Evolutionary conservation across 179 eudicot genomes (phyloP), one percentile per base, ranked within the genome.

Genomic region (Amaranthus tricolor): DNA sequence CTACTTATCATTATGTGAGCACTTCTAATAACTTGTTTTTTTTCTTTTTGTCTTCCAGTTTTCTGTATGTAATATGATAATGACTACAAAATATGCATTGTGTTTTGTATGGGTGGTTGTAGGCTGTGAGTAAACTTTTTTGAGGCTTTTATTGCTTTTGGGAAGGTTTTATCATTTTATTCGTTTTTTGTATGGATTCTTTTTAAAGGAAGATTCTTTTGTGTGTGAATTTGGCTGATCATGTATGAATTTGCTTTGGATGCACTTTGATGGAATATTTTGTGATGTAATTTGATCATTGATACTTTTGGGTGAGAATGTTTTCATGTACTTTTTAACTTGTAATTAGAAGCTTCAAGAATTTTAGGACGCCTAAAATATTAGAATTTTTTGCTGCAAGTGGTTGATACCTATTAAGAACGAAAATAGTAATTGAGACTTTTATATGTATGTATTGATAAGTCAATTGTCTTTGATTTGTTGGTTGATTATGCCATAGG

Each of bases 101-200:
- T 73, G 63, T 71, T 44, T n/a, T 74, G 98, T n/a, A 93, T 93
- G 98, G 98, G 98, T 72, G 98, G 96, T 43, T 93, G 98, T 71
- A 86, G n/a, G n/a, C 99, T 63, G 99, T 95, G 72, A 86, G 98
- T 72, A 21, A 50, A 48, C 31, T 53, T 74, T 53, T 51, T 69
- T 71, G 56, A 58, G 49, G n/a, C 54, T 66, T 50, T 44, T 43
- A 19, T 45, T 55, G 62, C 57, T 51, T 58, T 47, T 53, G 54
- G 19, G 60, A 48, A 55, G 57, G 13, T 43, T 51, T 31, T 55
- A 31, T 20, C 62, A 60, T 20, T 60, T 15, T 7, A 17, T 4
- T 14, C 11, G 51, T 11, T 5, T 9, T 43, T 17, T 62, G 21
- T 8, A 0, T 60, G 47, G 3, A 24, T 62, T 6, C 13, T 53